phyloP scores from a whole-genome alignment of 768 basidiomycete species.

The Boletales sp. region DNA sequence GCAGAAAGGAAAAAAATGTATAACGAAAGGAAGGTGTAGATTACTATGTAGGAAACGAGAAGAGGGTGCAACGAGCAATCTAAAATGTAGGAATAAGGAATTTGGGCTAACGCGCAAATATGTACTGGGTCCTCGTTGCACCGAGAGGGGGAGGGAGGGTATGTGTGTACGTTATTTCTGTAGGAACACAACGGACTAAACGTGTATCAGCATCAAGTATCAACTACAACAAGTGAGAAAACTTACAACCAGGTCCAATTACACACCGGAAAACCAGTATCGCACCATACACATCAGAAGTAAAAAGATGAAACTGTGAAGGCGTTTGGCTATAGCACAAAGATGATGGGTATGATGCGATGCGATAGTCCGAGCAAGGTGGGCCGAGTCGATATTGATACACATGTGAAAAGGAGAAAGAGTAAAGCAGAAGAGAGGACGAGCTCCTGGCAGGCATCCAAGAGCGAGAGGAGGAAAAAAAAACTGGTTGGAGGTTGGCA shows the following conservation, averaged over 20 bases:
- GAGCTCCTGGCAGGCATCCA: slow-evolving; percentile 1
- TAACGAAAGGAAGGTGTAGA: slow-evolving; percentile 24
- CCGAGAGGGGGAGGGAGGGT: slow-evolving; percentile 18
- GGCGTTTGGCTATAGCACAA: slow-evolving; percentile 23
- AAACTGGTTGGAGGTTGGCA: slow-evolving; percentile 1
- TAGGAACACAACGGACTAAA: slow-evolving; percentile 27
- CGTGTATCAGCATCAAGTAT: slow-evolving; percentile 7
- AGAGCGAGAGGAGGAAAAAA: not conserved
- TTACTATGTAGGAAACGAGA: slow-evolving; percentile 14
- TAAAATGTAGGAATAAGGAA: slow-evolving; percentile 9
- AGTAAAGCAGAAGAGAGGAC: not conserved
- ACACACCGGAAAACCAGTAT: slow-evolving; percentile 30
- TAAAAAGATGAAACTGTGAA: not conserved
- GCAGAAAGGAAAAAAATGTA: slow-evolving; percentile 5
- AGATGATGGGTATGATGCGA: slow-evolving; percentile 29
- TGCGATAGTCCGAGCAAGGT: slow-evolving; percentile 27
- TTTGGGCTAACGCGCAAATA: slow-evolving; percentile 17
- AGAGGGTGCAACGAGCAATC: slow-evolving; percentile 21
- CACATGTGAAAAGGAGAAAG: slow-evolving; percentile 9
- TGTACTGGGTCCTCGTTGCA: slow-evolving; percentile 22
- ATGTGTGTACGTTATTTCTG: slow-evolving; percentile 25
- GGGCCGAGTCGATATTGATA: slow-evolving; percentile 33
- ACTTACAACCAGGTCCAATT: slow-evolving; percentile 26
- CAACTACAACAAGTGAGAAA: not conserved
- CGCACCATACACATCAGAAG: slow-evolving; percentile 31